Evolutionary conservation across 192 early-diverging fungal genomes (phyloP).

Genomic region (Geosiphon pyriformis): DNA sequence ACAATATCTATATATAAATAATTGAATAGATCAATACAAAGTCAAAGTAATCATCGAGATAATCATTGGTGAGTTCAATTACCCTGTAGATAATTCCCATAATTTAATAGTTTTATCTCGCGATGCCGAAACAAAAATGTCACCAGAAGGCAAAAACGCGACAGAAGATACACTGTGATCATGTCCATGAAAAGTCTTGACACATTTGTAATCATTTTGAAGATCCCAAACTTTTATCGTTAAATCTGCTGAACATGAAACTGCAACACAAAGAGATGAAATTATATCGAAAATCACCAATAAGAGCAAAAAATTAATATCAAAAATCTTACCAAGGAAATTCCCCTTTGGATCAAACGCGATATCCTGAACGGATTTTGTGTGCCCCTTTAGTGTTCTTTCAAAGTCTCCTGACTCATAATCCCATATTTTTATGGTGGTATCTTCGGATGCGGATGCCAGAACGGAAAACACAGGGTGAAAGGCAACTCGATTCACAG

Average conservation of each 20-base stretch:
- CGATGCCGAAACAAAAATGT: constrained; percentile 80
- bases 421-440: constrained; percentile 91
- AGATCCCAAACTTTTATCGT: constrained; percentile 90
- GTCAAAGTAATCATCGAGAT: no score
- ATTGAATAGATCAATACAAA: no score
- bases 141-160: constrained; percentile 64
- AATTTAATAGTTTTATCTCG: constrained; percentile 88
- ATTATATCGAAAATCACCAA: neutral
- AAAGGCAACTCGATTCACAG: constrained; percentile 77
- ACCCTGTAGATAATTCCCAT: constrained; percentile 85
- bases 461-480: constrained; percentile 81
- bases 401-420: constrained; percentile 91
- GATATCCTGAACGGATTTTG: constrained; percentile 89
- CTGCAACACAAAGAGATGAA: constrained; percentile 42
- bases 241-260: constrained; percentile 88
- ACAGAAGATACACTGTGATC: constrained; percentile 90
- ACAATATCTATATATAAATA: constrained; percentile 56
- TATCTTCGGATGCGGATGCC: constrained; percentile 88
- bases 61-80: no score
- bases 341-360: constrained; percentile 80
- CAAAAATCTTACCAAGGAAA: constrained; percentile 55
- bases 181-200: constrained; percentile 84
- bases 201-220: constrained; percentile 72
- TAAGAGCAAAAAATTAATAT: neutral
- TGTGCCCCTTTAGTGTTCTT: constrained; percentile 90